Conservation (phyloP, 805 yeast species). For the Barnettozyma sucrosica region DNA sequence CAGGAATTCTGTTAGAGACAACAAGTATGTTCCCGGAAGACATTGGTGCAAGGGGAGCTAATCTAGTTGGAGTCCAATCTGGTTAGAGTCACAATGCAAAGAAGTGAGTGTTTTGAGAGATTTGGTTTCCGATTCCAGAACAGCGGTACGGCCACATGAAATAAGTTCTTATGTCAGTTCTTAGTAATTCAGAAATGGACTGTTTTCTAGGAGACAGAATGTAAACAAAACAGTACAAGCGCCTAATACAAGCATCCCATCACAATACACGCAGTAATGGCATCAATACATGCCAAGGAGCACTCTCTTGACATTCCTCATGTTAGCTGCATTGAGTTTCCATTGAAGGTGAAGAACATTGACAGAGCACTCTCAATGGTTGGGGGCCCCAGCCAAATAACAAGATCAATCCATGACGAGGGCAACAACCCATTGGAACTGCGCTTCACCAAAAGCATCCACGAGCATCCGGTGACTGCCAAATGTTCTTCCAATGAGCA, state of each 20-base stretch:
- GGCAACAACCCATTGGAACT: constrained; percentile 33
- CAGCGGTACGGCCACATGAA: background rate
- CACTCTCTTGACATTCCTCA: constrained; percentile 69
- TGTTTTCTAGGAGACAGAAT: background rate
- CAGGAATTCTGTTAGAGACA: constrained; percentile 92
- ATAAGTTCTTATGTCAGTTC: background rate
- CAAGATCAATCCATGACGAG: constrained; percentile 28
- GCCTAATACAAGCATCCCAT: background rate
- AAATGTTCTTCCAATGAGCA: constrained; percentile 48
- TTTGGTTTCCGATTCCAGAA: background rate
- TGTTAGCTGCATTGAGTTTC: constrained; percentile 71
- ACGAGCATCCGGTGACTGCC: constrained; percentile 61
- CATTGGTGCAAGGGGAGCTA: constrained; percentile 8
- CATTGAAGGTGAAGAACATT: constrained; percentile 59
- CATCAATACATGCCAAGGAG: constrained; percentile 39
- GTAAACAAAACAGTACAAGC: background rate
- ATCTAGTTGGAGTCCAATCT: background rate
- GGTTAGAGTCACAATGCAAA: too few species aligned
- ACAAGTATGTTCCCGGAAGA: constrained; percentile 61
- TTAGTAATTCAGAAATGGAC: background rate
- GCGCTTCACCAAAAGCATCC: constrained; percentile 31
- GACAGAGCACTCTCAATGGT: constrained; percentile 61
- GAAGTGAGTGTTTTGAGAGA: too few species aligned
- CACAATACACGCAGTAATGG: constrained; percentile 10
- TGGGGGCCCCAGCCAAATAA: constrained; percentile 48